Evolutionary conservation across 2,329 filamentous ascomycete genomes (phyloP), one percentile per base, ranked within the genome.

Genomic region (Aspergillus novofumigatus): DNA sequence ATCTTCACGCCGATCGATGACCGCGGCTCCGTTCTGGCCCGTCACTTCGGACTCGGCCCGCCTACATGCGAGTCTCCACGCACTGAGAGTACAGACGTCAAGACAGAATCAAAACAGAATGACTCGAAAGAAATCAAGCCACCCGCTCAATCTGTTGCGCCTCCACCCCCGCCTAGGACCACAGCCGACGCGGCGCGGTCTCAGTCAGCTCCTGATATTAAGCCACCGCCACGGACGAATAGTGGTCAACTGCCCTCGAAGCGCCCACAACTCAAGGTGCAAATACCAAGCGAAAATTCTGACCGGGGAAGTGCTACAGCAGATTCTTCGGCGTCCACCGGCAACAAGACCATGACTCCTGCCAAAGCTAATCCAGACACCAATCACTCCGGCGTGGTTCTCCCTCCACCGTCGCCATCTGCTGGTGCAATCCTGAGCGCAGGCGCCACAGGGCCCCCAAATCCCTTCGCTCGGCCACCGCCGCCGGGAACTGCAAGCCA

Each of bases 1-100:
- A 97, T 99, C 58, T 97, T 97, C 71, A 99, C 94, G 0, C 94
- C 94, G 0, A 96, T 99, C 61, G 94, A 97, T 67, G 92, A 96
- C 71, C 92, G 89, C 66, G 85, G 90, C 51, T 97, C 92, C 1
- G 88, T 97, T 57, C 77, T 97, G 47, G 91, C 91, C 11, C 90
- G 93, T 62, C 92, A 96, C 71, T 87, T 90, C 61, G 86, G 85
- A 17, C 84, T 89, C 63, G 81, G 85, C 9, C 80, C 83, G 2
- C 85, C 86, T 51, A 73, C 80, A 50, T 79, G 79, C 62, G 75
- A 81, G 51, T 69, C 75, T 23, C 72, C 75, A 23, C 77, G 76
- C 57, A 72, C 69, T 49, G 80, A 83, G 48, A 67, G 72, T n/a
- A 53, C 70, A 8, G 54, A 60, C 29, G 41, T 61, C 2, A 78